Evolutionary conservation across 345 rosid genomes (phyloP).

Genomic region (Rhodamnia rubescens): DNA sequence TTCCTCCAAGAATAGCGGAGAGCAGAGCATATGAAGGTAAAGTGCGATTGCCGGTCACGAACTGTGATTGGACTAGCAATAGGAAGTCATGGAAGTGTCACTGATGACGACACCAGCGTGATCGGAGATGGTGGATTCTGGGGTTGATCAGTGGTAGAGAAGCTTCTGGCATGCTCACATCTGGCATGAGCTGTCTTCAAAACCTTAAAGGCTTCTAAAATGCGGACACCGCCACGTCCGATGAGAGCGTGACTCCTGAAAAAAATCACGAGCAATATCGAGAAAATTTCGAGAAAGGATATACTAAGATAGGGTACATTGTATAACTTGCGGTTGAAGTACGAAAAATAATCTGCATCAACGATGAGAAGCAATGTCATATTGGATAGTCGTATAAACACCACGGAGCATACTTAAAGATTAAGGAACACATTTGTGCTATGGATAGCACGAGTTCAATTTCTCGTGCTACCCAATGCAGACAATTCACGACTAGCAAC

Average conservation of each 20-base stretch:
- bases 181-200: no score
- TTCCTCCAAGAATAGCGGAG: not conserved
- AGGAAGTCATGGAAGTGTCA: not conserved
- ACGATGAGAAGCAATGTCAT: not conserved
- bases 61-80: not conserved
- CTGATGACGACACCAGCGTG: not conserved
- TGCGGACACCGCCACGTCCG: no score
- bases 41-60: not conserved
- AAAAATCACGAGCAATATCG: no score
- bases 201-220: no score
- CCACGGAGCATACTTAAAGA: accelerated
- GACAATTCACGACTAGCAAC: not conserved
- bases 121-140: not conserved
- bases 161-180: not conserved
- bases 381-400: accelerated
- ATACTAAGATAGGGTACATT: no score
- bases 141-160: not conserved
- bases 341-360: not conserved
- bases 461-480: accelerated
- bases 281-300: not conserved
- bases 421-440: not conserved
- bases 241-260: no score
- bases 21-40: not conserved
- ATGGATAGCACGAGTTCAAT: accelerated
- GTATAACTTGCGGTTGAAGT: not conserved